Conservation (phyloP, 257 asterid species). For the Jaltomata sinuosa region DNA sequence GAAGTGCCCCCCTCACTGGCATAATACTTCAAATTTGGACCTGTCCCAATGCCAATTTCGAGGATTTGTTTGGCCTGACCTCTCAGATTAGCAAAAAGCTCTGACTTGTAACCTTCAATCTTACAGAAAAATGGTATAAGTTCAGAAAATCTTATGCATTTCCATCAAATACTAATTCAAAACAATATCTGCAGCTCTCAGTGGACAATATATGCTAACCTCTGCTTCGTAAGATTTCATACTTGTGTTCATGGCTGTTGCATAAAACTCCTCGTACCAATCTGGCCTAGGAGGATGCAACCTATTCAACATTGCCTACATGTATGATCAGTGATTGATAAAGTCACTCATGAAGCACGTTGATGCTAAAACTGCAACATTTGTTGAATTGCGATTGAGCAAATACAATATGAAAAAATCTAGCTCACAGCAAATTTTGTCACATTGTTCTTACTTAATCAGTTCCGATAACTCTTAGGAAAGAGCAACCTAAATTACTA, state of each 20-base stretch:
- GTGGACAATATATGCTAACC: conserved; percentile 31
- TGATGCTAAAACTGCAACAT: not conserved
- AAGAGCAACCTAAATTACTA: not conserved
- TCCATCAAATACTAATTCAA: not conserved
- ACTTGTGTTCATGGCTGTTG: conserved; percentile 44
- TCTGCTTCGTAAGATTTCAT: conserved; percentile 66
- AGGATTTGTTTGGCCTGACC: conserved; percentile 48
- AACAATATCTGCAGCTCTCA: not conserved
- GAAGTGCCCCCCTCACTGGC: conserved; percentile 34
- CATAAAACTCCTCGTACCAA: conserved; percentile 93
- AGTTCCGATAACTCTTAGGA: not conserved
- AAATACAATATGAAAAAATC: not conserved
- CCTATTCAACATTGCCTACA: conserved; percentile 53
- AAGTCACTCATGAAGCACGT: not conserved
- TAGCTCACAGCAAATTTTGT: not conserved
- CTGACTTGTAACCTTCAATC: conserved; percentile 74
- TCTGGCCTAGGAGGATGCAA: conserved; percentile 79
- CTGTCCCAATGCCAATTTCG: conserved; percentile 91
- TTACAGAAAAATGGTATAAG: conserved; percentile 11
- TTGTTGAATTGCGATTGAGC: not conserved
- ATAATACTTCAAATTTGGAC: conserved; percentile 79
- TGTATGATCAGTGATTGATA: not conserved
- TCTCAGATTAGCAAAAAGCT: conserved; percentile 52
- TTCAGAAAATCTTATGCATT: not conserved
- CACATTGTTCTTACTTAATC: not conserved